Evolutionary conservation across 352 stramenopile species (phyloP), one percentile per base, ranked within the genome.

Genomic region (Phytophthora podocarpi): DNA sequence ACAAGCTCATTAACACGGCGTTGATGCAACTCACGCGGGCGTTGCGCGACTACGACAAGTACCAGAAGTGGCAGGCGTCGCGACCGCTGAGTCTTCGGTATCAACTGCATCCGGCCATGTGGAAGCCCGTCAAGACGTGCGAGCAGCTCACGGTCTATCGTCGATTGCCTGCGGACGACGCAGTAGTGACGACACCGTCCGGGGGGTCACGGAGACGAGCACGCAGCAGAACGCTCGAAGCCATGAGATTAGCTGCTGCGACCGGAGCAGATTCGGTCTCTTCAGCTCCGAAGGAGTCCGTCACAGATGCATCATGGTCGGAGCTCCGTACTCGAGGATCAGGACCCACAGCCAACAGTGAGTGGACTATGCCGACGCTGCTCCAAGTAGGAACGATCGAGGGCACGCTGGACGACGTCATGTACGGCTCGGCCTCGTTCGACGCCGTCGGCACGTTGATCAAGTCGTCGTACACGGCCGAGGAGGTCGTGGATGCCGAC

Each of bases 341-440:
- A 7, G 42, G 35, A 11, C 49, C 41, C 12, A n/a, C 46, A 15
- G 40, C 49, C 15, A 64, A 24, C 21, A 57, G 43, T 18, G 65
- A 72, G 13, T 70, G 65, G 65, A 65, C 10, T 7, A 72, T 84
- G 61, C 72, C 65, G 5, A 72, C 64, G 24, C 51, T 83, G 37
- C 43, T 76, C 13, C 64, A 74, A 34, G 56, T 80, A 13, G 76
- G 76, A 42, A 81, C 69, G 5, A 64, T 82, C 21, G 67, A 77
- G 9, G 76, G 76, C 4, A 69, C 74, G 7, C 39, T 86, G 15
- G 66, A 86, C 27, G 76, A 86, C 52, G 67, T 83, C 54, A 72
- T 86, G 73, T 79, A 75, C 40, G 74, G 76, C 15, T 64, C 55
- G 1, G 50, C 67, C 23, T 70, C 72, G 8, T 64, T 65, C 20